Evolutionary conservation across 352 stramenopile genomes (phyloP).

Genomic region (Plasmopara halstedii): DNA sequence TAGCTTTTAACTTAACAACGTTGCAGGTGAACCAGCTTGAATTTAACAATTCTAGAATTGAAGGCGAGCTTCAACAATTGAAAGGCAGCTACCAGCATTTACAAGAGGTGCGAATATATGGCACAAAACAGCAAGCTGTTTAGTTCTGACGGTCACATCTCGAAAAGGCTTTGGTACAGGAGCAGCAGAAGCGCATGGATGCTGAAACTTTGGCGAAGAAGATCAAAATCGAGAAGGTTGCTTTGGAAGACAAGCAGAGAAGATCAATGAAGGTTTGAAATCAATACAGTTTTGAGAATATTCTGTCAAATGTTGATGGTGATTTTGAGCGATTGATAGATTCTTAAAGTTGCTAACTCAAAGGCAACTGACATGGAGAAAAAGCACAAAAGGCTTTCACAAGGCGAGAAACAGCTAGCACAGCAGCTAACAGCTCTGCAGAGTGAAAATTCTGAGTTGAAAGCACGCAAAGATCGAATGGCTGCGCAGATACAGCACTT

Average conservation of each 20-base stretch:
- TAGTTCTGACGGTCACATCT: not conserved
- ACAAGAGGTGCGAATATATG: slow-evolving; percentile 8
- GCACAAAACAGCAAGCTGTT: not conserved
- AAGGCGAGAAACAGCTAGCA: slow-evolving; percentile 31
- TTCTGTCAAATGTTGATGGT: not conserved
- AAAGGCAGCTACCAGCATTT: slow-evolving; percentile 14
- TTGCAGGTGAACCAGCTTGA: slow-evolving; percentile 13
- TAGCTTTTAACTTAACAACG: not conserved
- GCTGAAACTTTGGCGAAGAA: slow-evolving; percentile 15
- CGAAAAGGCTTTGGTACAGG: slow-evolving; percentile 7
- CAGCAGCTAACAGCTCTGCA: slow-evolving; percentile 34
- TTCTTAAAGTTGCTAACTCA: slow-evolving; percentile 29
- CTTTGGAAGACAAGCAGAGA: slow-evolving; percentile 38
- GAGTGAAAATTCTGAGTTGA: slow-evolving; percentile 53
- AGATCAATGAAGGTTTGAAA: slow-evolving; percentile 23
- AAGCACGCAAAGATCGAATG: slow-evolving; percentile 30
- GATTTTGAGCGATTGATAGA: slow-evolving; percentile 12
- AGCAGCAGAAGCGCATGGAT: slow-evolving; percentile 7
- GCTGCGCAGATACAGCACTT: slow-evolving; percentile 40
- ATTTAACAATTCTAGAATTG: slow-evolving; percentile 7
- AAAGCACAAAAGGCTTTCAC: slow-evolving; percentile 22
- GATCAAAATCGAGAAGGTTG: slow-evolving; percentile 29
- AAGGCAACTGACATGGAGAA: slow-evolving; percentile 36
- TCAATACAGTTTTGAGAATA: not conserved
- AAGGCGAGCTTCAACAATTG: slow-evolving; percentile 8